phyloP scores from a whole-genome alignment of 2,329 filamentous ascomycete genomes.

The Botrytis deweyae region DNA sequence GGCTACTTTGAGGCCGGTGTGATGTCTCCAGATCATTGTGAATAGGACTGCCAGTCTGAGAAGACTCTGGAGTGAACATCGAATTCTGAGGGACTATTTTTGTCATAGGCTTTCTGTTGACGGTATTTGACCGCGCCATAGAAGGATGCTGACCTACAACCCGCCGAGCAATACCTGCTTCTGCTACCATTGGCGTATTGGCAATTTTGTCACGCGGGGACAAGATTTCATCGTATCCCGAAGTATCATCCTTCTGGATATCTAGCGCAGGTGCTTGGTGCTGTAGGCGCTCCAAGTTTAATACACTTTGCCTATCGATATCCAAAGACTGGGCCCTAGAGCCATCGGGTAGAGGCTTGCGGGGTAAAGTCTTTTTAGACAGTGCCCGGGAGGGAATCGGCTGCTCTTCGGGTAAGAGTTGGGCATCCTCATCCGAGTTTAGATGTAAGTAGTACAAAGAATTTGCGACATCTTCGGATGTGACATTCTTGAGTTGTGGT shows the following conservation, averaged over 20 bases:
- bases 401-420: conserved; percentile 40
- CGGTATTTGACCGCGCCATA: conserved; percentile 19
- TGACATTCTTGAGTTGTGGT: conserved; percentile 84
- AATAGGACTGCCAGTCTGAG: not conserved
- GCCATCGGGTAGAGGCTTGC: conserved; percentile 37
- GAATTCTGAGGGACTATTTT: conserved; percentile 21
- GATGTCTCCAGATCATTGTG: not conserved
- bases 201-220: conserved; percentile 7
- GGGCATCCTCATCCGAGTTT: conserved; percentile 58
- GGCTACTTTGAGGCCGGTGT: conserved; percentile 13
- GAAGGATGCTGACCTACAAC: conserved; percentile 22
- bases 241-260: conserved; percentile 10
- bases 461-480: conserved; percentile 78
- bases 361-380: conserved; percentile 34
- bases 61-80: not conserved
- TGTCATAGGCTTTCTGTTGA: conserved; percentile 27
- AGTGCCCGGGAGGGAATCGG: not conserved
- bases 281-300: conserved; percentile 9
- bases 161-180: conserved; percentile 30
- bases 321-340: conserved; percentile 33
- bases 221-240: not conserved
- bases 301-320: conserved; percentile 17
- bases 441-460: conserved; percentile 92
- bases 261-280: conserved; percentile 12
- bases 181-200: conserved; percentile 16